Base-by-base conservation (phyloP, 2,329 filamentous ascomycete species). In the Lecanicillium sp. region DNA sequence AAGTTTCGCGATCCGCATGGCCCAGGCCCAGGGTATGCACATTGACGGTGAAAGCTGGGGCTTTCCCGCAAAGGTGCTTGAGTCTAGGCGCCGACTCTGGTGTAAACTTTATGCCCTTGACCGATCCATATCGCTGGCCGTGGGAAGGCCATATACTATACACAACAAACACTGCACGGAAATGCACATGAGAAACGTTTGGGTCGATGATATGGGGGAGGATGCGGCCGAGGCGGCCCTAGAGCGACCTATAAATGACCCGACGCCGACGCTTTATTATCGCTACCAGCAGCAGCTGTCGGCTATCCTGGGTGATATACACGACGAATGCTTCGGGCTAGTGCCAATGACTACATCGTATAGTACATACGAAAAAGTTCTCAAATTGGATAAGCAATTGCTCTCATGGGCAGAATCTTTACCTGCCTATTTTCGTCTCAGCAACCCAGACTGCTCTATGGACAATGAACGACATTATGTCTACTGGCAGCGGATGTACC, bases 1-100 rank as follows among this genome's bases (percentile, higher is more conserved):
- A 4, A 60, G 61, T 43, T 64, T 66, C 31, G 62, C 62, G 1
- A 61, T 64, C 46, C 59, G 62, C 12, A 62, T 65, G 57, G 63
- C 62, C 5, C 60, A 64, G 41, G 62, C 60, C 0, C 62, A 66
- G 37, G 62, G 62, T 1, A 64, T 65, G 51, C 62, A 66, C 38
- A 59, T 65, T 17, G 63, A 66, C 42, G 62, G 62, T 7, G 58
- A 60, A 40, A 50, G 57, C 13, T 64, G 60, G 59, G 47, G 57
- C 8, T 44, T 66, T 9, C 52, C 60, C 0, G 50, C 52, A 4
- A 59, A 59, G 32, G 57, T 57, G 29, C 56, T 57, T 1, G 61
- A 64, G 41, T 61, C 57, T 1, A 48, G 62, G 18, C 48, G 62
- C 6, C 47, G 62, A 6, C 45, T 66, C 2, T 66, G 62, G 62